These are phyloP conservation scores for Aspergillus campestris DNA, from an alignment of 495 filamentous ascomycete species.

Conservation along the genomic window DNA sequence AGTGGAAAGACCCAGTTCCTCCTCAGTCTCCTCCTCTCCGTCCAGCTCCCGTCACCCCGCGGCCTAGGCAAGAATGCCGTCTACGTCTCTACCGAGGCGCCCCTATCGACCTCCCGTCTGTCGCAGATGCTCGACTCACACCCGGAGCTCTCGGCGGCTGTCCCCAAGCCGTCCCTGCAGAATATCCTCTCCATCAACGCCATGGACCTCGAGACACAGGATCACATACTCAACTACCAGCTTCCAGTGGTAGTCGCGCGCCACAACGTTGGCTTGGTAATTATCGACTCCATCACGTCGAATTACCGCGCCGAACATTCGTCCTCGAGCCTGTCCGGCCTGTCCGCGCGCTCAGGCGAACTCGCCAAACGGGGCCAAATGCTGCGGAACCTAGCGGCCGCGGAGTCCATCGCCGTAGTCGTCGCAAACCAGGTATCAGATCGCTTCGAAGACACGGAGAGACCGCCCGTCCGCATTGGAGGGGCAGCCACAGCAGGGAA, in stretches of 20 bases:
- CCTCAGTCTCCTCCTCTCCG: constrained; percentile 70
- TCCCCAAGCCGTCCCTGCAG: constrained; percentile 52
- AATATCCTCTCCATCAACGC: constrained; percentile 70
- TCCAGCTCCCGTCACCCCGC: constrained; percentile 65
- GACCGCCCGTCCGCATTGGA: constrained; percentile 5
- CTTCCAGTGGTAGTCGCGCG: constrained; percentile 73
- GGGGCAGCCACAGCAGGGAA: not conserved
- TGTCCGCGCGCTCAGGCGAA: constrained; percentile 50
- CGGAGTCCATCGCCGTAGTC: constrained; percentile 71
- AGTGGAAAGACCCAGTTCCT: constrained; percentile 96
- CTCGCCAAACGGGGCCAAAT: constrained; percentile 68
- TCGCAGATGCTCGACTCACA: constrained; percentile 65
- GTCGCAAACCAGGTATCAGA: constrained; percentile 96
- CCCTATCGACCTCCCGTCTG: constrained; percentile 72
- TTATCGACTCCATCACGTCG: constrained; percentile 85
- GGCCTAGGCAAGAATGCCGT: constrained; percentile 64
- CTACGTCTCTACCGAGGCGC: constrained; percentile 93
- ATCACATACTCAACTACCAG: constrained; percentile 89
- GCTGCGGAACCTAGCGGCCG: constrained; percentile 64
- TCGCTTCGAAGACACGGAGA: constrained; percentile 47
- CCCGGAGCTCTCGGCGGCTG: constrained; percentile 46
- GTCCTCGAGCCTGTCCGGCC: constrained; percentile 23
- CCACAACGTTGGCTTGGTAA: constrained; percentile 66
- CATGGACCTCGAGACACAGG: constrained; percentile 89
- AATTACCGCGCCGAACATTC: constrained; percentile 86